Evolutionary conservation across 2,329 filamentous ascomycete genomes (phyloP), one percentile per base, ranked within the genome.

Genomic region (Apiospora sp.): DNA sequence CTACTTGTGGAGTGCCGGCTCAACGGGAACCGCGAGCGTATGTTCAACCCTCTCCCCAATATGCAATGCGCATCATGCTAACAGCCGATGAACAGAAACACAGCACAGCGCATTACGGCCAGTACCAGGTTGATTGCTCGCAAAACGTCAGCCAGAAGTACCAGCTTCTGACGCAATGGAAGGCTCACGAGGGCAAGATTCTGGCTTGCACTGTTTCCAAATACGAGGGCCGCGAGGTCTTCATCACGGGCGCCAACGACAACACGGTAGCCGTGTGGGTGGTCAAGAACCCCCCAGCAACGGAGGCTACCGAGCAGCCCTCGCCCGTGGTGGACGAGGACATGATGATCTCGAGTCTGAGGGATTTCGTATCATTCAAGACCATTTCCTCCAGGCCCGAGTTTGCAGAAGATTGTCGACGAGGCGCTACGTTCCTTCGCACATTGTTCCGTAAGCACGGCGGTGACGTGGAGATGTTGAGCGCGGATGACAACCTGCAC

Each of bases 201-300:
- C 87, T 99, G 19, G 92, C 96, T 3, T 98, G 96, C 0, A 92
- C 94, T 0, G 89, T 93, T 24, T 92, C 92, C 0, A 90, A 86
- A 0, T 90, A 92, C 80, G 89, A 92, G 43, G 89, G 90, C 69
- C 90, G 93, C 73, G 90, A 93, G n/a, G 90, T 96, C n/a, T 96
- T 94, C 80, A 94, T 98, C 69, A 98, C 96, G 0, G 96, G 96
- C 12, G 95, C 94, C 68, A 99, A 97, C 78, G 96, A 99, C 82
- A 92, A 95, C 79, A 93, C 92, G 0, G 90, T 99, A 37, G 93
- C 94, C 10, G 90, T 98, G 27, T 99, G 96, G 96, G 91, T 96
- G 76, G 88, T 97, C 70, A 83, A 86, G 3, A 84, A 85, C 71
- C 84, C 84, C 72, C 82, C 84, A 1, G 75, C 83, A 2, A 73